Evolutionary conservation across 2,329 filamentous ascomycete genomes (phyloP), one percentile per base, ranked within the genome.

Genomic region (Diaporthe batatas): DNA sequence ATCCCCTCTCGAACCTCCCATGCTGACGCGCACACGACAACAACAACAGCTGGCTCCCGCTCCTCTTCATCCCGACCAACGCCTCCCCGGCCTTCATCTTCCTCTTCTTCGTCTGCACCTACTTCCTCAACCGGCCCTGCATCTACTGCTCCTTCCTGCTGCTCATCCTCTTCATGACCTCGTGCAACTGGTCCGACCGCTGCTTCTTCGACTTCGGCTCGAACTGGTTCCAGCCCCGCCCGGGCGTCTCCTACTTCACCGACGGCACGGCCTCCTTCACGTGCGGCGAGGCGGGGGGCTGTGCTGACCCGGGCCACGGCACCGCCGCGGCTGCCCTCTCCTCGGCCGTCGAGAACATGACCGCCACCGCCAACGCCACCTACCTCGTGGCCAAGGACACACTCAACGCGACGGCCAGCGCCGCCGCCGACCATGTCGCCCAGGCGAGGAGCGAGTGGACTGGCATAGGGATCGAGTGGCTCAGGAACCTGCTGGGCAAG

Each of bases 141-240:
- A 92, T 98, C 78, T 99, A 99, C 88, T 99, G 96, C 89, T 98
- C 95, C 74, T 91, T 98, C 75, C 92, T 99, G 70, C 94, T 99
- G 64, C 89, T 98, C 76, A 95, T 98, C 78, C 94, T 99, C 77
- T 97, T 98, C 86, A 89, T 95, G 77, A 97, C 95, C 34, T 95
- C 93, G 34, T 96, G 94, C 83, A 92, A 95, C 88, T 96, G 94
- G 94, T 93, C 92, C 76, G 93, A 95, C 81, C 91, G 91, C 70
- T 96, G 94, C 81, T 96, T 98, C 85, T 96, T 98, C 86, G 96
- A 98, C 85, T 93, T 98, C 79, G 89, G 86, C 80, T 93, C 91
- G 79, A 94, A 97, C 84, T 98, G 95, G 96, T 98, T 98, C 83
- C 91, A 95, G 77, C 92, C 95, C n/a, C 89, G 94, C 18, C 85